A percentile compares a stretch with the other conserved stretches of the same genome.
These are phyloP conservation scores for Pythium guiyangense DNA, from an alignment of 352 stramenopile species.

Conservation along the genomic window DNA sequence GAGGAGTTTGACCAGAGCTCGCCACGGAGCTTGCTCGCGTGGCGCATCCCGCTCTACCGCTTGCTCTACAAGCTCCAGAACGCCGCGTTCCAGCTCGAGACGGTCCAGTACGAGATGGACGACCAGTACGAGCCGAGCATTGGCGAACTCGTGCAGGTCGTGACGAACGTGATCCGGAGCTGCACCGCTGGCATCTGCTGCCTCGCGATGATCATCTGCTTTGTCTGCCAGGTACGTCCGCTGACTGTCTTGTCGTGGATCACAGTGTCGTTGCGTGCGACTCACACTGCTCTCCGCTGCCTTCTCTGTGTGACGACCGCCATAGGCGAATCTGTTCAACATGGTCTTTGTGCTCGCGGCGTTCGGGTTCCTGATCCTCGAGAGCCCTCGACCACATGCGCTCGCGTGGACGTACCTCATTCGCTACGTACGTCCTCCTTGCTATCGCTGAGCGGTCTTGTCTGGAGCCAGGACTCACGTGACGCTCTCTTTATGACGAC, in stretches of 20 bases:
- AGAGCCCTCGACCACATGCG: conserved; percentile 67
- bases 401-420: conserved; percentile 67
- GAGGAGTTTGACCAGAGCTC: conserved; percentile 58
- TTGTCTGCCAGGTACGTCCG: conserved; percentile 68
- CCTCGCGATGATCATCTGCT: conserved; percentile 56
- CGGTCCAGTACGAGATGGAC: conserved; percentile 66
- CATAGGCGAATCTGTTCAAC: conserved; percentile 82
- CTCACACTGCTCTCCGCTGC: no score
- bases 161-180: conserved; percentile 65
- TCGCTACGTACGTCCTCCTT: conserved; percentile 70
- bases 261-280: no score
- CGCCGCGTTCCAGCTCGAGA: conserved; percentile 64
- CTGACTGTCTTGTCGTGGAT: no score
- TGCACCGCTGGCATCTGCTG: conserved; percentile 60
- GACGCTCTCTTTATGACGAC: background rate
- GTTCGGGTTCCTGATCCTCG: conserved; percentile 69
- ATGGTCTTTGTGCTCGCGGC: conserved; percentile 65
- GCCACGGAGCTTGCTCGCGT: conserved; percentile 26
- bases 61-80: conserved; percentile 70
- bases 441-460: background rate
- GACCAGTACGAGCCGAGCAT: conserved; percentile 68
- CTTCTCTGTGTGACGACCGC: no score
- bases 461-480: background rate
- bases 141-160: conserved; percentile 46
- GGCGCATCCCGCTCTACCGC: conserved; percentile 64